Evolutionary conservation across 139 green algal species (phyloP).

Genomic region (Coelastrella sp.): DNA sequence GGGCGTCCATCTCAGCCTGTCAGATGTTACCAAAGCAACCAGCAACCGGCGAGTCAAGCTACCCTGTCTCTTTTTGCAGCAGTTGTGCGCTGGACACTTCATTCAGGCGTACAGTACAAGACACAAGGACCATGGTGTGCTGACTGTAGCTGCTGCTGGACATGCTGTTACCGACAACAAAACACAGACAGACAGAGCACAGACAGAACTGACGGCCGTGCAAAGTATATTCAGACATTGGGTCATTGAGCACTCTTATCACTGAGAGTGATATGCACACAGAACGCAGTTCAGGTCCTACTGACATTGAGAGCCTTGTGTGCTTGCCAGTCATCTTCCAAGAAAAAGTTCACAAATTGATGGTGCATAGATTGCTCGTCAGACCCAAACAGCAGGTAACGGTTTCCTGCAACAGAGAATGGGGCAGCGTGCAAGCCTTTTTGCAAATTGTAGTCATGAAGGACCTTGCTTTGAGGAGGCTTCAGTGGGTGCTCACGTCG

Average conservation of each 20-base stretch:
- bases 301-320: slow-evolving; percentile 57
- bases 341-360: slow-evolving; percentile 72
- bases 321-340: slow-evolving; percentile 67
- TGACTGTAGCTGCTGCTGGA: too few species aligned
- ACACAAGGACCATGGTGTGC: background rate
- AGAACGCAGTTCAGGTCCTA: background rate
- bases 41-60: background rate
- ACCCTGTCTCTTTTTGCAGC: too few species aligned
- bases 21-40: too few species aligned
- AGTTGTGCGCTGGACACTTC: too few species aligned
- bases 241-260: too few species aligned
- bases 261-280: too few species aligned
- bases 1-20: slow-evolving; percentile 60
- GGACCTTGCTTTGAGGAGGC: too few species aligned
- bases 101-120: background rate
- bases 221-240: too few species aligned
- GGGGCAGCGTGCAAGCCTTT: background rate
- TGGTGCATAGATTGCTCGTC: slow-evolving; percentile 28
- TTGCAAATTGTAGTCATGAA: background rate
- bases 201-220: too few species aligned
- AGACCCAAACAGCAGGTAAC: slow-evolving; percentile 51
- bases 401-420: slow-evolving; percentile 20
- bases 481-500: too few species aligned
- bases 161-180: too few species aligned
- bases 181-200: too few species aligned